Conservation (phyloP, 352 stramenopile species). For the Discostella stelligera region DNA sequence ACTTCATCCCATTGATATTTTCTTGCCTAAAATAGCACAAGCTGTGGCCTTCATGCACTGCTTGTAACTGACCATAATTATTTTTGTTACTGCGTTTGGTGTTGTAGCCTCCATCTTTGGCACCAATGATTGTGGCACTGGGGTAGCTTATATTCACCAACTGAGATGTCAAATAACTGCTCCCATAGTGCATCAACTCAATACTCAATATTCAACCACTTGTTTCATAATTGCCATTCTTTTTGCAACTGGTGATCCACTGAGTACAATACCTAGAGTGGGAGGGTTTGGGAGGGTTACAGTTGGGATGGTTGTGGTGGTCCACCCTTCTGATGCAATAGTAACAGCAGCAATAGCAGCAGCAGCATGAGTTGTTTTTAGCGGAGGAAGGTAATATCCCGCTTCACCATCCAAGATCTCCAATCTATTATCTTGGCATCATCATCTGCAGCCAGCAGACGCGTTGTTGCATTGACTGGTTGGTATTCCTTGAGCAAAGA, state of each 20-base stretch:
- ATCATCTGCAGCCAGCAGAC: constrained; percentile 70
- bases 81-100: background rate
- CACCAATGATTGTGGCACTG: background rate
- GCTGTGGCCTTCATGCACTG: constrained; percentile 44
- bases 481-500: constrained; percentile 70
- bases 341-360: background rate
- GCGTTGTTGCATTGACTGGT: constrained; percentile 67
- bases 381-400: constrained; percentile 59
- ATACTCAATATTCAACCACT: constrained; percentile 70
- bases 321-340: background rate
- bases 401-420: constrained; percentile 54
- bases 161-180: constrained; percentile 64
- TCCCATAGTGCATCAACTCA: constrained; percentile 63
- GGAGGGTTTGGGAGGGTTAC: constrained; percentile 65
- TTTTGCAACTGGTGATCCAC: constrained; percentile 52
- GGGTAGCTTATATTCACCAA: constrained; percentile 40
- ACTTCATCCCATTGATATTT: constrained; percentile 50
- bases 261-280: constrained; percentile 38
- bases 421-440: constrained; percentile 56
- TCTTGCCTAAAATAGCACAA: constrained; percentile 62
- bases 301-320: constrained; percentile 24
- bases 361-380: too few relatives aligned
- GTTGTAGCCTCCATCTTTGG: background rate
- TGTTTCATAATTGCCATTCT: constrained; percentile 53
- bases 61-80: background rate